Conservation (phyloP, 2,329 filamentous ascomycete species). For the Aureobasidium sp. region DNA sequence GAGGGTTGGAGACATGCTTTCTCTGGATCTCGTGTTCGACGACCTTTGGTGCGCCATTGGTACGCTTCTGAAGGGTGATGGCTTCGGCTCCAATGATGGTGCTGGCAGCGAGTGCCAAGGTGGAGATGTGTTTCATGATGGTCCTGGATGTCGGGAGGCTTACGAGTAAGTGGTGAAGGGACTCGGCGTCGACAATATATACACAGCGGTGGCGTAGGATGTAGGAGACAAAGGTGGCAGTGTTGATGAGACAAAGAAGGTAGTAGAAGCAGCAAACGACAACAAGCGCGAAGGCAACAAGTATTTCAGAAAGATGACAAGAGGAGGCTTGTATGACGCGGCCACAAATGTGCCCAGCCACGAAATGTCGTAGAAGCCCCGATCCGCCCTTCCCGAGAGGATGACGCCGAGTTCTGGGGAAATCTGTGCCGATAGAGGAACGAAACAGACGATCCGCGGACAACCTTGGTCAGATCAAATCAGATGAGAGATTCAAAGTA, state of each 20-base stretch:
- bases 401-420: slow-evolving; percentile 10
- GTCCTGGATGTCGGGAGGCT: neutral
- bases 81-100: slow-evolving; percentile 22
- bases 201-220: neutral
- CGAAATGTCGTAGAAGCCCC: slow-evolving; percentile 2
- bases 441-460: neutral
- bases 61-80: slow-evolving; percentile 25
- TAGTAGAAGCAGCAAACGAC: neutral
- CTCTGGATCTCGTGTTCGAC: slow-evolving; percentile 46
- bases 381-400: slow-evolving; percentile 3
- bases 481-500: neutral
- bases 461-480: neutral
- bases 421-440: neutral
- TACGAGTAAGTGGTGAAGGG: neutral
- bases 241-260: neutral
- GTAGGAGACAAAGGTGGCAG: neutral
- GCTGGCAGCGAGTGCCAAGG: slow-evolving; percentile 22
- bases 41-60: slow-evolving; percentile 34
- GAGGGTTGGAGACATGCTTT: slow-evolving; percentile 38
- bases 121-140: slow-evolving; percentile 22
- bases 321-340: slow-evolving; percentile 6
- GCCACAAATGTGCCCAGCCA: slow-evolving; percentile 10
- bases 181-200: slow-evolving; percentile 4
- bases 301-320: slow-evolving; percentile 3
- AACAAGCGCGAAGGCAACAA: neutral